Evolutionary conservation across 495 filamentous ascomycete species (phyloP), one percentile per base, ranked within the genome.

Genomic region (Aspergillus haitiensis): DNA sequence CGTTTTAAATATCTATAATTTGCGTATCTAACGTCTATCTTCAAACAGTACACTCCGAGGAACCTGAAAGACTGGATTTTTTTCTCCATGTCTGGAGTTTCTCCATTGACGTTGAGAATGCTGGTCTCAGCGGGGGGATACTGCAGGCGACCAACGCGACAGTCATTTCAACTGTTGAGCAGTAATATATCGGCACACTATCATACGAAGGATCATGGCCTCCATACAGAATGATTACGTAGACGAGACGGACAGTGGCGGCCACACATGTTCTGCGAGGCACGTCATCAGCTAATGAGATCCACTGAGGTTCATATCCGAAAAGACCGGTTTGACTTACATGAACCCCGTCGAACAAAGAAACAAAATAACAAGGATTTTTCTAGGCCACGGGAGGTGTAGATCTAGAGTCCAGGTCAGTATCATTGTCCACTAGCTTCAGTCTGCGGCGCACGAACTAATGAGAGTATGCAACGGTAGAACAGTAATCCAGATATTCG

Each of bases 401-500:
- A 47, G 45, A 13, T 9, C 45, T 47, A 16, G 3, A 18, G 11
- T 47, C 3, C 13, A 3, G 3, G 45, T 15, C 3, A 15, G 45
- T 9, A 5, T 18, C 45, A 15, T 15, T 47, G 45, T 21, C 1
- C 8, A 9, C n/a, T 15, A 9, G 3, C 13, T 9, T 15, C 4
- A 13, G 3, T 40, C 21, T 9, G 12, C 4, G 3, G 45, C 21
- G 21, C 21, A 21, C 13, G 3, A 15, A 47, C 45, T 16, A 13
- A 13, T 9, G 13, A 47, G 8, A 5, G 45, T 47, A 12, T 2
- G 13, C 12, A 47, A 9, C 16, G 45, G 45, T n/a, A 47, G 45
- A 47, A 47, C 16, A 9, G 45, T 47, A 18, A 47, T 47, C 45
- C 45, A 47, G 9, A 47, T 47, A 16, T 47, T 47, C 12, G 45